A percentile compares a stretch with the other conserved stretches of the same genome.
Conservation (phyloP, 805 yeast species). For the Brettanomyces nanus region DNA sequence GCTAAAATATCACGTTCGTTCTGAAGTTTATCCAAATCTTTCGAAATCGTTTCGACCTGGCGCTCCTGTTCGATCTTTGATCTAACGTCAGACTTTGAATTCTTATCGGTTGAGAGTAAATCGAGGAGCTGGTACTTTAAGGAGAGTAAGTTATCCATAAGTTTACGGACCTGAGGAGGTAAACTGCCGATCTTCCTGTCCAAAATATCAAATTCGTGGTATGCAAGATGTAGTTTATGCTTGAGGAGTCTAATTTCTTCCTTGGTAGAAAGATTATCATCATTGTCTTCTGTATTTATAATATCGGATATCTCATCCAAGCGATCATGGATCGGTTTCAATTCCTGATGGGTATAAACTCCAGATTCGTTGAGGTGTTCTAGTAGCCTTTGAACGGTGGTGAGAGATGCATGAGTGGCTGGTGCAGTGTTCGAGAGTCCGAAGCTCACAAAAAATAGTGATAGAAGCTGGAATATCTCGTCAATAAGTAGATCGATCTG, state of each 20-base stretch:
- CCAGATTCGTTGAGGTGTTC: conserved; percentile 76
- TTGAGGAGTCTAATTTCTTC: conserved; percentile 39
- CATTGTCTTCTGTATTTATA: conserved; percentile 36
- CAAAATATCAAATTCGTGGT: conserved; percentile 46
- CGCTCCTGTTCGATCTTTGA: neutral
- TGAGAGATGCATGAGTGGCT: conserved; percentile 83
- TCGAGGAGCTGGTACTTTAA: conserved; percentile 55
- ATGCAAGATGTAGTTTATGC: conserved; percentile 58
- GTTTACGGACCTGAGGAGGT: conserved; percentile 38
- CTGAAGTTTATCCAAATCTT: conserved; percentile 15
- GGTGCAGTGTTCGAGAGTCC: conserved; percentile 89
- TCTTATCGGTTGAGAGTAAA: conserved; percentile 37
- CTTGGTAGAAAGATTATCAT: conserved; percentile 17
- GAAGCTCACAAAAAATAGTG: conserved; percentile 83
- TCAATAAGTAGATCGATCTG: conserved; percentile 69
- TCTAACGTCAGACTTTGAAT: conserved; percentile 9
- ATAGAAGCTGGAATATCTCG: conserved; percentile 82
- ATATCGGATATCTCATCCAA: conserved; percentile 62
- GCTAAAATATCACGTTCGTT: conserved; percentile 6
- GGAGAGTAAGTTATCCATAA: conserved; percentile 52
- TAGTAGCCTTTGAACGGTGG: conserved; percentile 78
- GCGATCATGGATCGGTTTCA: conserved; percentile 67
- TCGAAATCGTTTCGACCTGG: conserved; percentile 14
- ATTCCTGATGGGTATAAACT: conserved; percentile 78
- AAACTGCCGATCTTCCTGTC: conserved; percentile 48